Evolutionary conservation across 805 yeast species (phyloP).

Genomic region (Phaffomyces thermotolerans): DNA sequence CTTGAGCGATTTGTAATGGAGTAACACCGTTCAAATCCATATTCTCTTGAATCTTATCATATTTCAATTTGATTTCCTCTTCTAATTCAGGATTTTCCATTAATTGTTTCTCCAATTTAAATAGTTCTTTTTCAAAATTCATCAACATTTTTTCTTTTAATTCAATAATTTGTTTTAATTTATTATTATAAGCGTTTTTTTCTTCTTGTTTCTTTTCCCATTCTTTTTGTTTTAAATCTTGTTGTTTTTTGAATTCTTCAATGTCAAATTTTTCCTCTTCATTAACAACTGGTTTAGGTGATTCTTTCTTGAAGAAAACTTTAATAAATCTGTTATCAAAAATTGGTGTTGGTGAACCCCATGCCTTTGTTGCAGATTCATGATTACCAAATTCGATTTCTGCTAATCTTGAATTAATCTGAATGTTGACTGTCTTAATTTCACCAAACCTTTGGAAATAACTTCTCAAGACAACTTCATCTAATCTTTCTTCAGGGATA

Average conservation of each 20-base stretch:
- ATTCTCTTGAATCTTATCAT: constrained; percentile 11
- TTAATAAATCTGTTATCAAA: constrained; percentile 44
- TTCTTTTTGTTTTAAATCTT: constrained; percentile 33
- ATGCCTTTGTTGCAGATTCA: constrained; percentile 35
- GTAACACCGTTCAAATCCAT: constrained; percentile 18
- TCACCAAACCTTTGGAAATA: constrained; percentile 38
- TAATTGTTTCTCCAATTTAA: constrained; percentile 12
- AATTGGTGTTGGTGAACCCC: constrained; percentile 36
- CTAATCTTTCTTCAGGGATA: constrained; percentile 35
- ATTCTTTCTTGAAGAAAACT: constrained; percentile 31
- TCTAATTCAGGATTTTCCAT: constrained; percentile 14
- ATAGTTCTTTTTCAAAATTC: constrained; percentile 26
- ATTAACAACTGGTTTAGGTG: background rate
- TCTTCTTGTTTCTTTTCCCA: constrained; percentile 32
- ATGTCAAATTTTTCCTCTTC: constrained; percentile 23
- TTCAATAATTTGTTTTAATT: constrained; percentile 26
- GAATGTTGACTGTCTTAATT: constrained; percentile 25
- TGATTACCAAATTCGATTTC: constrained; percentile 32
- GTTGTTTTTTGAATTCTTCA: constrained; percentile 31
- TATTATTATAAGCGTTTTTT: constrained; percentile 27
- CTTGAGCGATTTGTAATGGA: constrained; percentile 16
- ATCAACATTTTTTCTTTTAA: constrained; percentile 29
- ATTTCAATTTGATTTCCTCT: constrained; percentile 7
- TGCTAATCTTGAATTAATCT: constrained; percentile 25
- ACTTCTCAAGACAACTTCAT: constrained; percentile 25